Evolutionary conservation across 345 rosid species (phyloP), one percentile per base, ranked within the genome.

Genomic region (Chamaenerion angustifolium): DNA sequence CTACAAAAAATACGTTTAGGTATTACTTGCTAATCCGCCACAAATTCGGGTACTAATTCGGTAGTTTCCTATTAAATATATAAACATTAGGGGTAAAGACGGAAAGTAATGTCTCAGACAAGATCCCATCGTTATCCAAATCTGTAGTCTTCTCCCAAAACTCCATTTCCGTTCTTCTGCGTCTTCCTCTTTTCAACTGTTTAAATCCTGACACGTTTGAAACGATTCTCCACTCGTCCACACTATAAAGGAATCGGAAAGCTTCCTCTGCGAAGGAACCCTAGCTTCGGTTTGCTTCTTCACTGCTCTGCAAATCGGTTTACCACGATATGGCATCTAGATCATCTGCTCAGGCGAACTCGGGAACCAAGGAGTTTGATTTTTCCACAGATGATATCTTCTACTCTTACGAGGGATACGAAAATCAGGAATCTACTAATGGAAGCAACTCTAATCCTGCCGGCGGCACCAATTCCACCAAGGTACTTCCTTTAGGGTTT

Each of bases 371-470:
- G 59, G 95, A 88, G 1, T 93, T 85, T 63, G 97, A 88, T 79
- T 93, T 93, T 19, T 92, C 74, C 10, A 69, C 99, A 57, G 97
- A 88, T 70, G 99, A 93, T 55, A 93, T 93, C 61, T 97, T 93
- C 64, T 88, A 92, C 80, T 82, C 98, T 6, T 92, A 92, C 63
- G 93, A 92, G 41, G 97, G 82, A 58, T 84, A 64, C 69, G 66
- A 67, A 46, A 78, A 75, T 60, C 89, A 81, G 69, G 96, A 93
- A 49, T 62, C 88, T 1, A 49, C 92, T 44, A 85, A 82, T 43
- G 96, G 85, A 11, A 43, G 54, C 56, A 80, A 64, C 61, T 73
- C 85, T 50, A 95, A 92, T 63, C 70, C 86, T 49, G 71, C 64
- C 3, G 60, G 49, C 46, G 70, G 46, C 16, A 53, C 77, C 63